Evolutionary conservation across 1,139 yeast species (phyloP).

Genomic region (Pichia sp.): DNA sequence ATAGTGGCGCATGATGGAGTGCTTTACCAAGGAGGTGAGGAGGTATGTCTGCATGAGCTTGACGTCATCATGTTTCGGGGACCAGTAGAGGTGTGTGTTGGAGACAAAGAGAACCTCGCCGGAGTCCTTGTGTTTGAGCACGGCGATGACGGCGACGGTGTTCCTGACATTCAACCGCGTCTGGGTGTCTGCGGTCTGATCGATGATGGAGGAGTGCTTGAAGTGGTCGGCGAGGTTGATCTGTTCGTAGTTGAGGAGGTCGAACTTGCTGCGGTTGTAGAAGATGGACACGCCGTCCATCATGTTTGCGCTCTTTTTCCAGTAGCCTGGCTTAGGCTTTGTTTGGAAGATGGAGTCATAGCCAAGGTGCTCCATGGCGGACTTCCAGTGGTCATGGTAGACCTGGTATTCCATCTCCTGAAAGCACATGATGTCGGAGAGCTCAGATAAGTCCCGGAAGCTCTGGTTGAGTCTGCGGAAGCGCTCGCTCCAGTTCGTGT

Average conservation of each 20-base stretch:
- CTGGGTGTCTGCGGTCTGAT: conserved; percentile 37
- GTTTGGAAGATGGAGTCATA: conserved; percentile 45
- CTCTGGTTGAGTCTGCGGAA: conserved; percentile 41
- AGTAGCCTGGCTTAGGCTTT: conserved; percentile 47
- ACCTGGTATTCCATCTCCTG: conserved; percentile 53
- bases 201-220: conserved; percentile 31
- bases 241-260: conserved; percentile 39
- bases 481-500: conserved; percentile 47
- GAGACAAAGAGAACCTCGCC: conserved; percentile 41
- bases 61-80: conserved; percentile 46
- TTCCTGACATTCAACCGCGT: conserved; percentile 44
- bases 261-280: conserved; percentile 43
- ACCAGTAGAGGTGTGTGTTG: conserved; percentile 62
- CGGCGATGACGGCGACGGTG: conserved; percentile 50
- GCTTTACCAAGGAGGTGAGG: conserved; percentile 32
- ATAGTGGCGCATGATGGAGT: conserved; percentile 24
- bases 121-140: conserved; percentile 41
- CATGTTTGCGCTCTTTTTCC: conserved; percentile 42
- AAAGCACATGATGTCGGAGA: conserved; percentile 54
- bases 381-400: conserved; percentile 44
- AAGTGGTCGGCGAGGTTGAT: conserved; percentile 43
- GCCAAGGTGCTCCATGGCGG: conserved; percentile 19
- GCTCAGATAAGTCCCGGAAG: conserved; percentile 34
- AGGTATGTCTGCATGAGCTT: conserved; percentile 52
- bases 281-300: conserved; percentile 59